A percentile compares a stretch with the other conserved stretches of the same genome.
These are phyloP conservation scores for Plantago ovata DNA, from an alignment of 257 asterid species.

Conservation along the genomic window DNA sequence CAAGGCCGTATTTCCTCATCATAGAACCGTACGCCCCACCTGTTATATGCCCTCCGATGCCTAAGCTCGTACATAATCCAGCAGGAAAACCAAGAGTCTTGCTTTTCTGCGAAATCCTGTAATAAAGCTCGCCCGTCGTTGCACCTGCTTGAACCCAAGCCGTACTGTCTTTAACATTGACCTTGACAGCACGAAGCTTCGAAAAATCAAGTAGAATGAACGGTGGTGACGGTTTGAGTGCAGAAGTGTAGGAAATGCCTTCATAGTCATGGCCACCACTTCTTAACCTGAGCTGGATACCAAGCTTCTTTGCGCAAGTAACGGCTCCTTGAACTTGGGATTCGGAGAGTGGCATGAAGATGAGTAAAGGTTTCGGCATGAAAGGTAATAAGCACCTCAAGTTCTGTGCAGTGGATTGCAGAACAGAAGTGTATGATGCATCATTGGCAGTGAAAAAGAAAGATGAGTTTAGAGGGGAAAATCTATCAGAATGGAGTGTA, in stretches of 20 bases:
- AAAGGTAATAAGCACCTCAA: constrained; percentile 15
- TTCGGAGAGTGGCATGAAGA: constrained; percentile 16
- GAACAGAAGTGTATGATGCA: constrained; percentile 11
- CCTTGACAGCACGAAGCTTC: constrained; percentile 15
- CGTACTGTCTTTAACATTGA: not conserved
- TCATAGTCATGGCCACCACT: no score
- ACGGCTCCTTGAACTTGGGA: constrained; percentile 16
- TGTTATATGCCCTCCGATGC: no score
- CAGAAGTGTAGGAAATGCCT: no score
- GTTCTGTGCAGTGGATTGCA: constrained; percentile 18
- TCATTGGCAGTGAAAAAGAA: constrained; percentile 11
- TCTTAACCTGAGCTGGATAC: constrained; percentile 12
- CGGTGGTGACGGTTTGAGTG: no score
- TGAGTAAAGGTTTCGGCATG: constrained; percentile 20
- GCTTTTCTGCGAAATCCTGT: constrained; percentile 18
- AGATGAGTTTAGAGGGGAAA: constrained; percentile 2
- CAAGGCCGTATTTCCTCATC: no score
- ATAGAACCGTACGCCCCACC: no score
- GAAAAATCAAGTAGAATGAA: no score
- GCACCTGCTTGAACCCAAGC: constrained; percentile 25
- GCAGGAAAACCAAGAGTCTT: constrained; percentile 17
- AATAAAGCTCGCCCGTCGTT: constrained; percentile 21
- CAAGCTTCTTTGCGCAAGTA: constrained; percentile 5
- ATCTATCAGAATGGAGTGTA: constrained; percentile 1
- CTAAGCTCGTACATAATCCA: constrained; percentile 16